phyloP scores from a whole-genome alignment of 129 eudicot species.

The Helichrysum umbraculigerum region DNA sequence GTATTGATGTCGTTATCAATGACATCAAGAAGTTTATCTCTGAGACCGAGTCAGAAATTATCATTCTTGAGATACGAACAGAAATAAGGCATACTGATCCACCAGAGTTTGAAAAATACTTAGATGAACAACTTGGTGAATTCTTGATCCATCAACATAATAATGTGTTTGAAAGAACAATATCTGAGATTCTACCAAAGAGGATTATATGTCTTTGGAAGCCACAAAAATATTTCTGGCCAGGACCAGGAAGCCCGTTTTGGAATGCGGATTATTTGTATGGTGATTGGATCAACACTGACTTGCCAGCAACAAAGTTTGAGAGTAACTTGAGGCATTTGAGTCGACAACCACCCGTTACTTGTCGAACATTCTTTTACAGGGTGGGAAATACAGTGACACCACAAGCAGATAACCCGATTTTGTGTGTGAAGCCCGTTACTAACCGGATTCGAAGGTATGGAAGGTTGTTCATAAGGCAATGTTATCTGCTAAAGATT shows the following conservation, averaged over 20 bases:
- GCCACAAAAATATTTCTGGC: constrained; percentile 45
- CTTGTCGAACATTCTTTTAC: not conserved
- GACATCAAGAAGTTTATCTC: constrained; percentile 65
- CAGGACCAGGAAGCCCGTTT: not conserved
- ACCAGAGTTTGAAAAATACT: constrained; percentile 68
- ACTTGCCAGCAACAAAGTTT: not conserved
- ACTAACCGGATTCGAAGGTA: not conserved
- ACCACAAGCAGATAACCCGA: constrained; percentile 1
- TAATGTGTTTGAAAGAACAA: constrained; percentile 58
- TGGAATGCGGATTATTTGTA: not conserved
- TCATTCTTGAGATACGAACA: constrained; percentile 80
- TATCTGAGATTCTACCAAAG: constrained; percentile 58
- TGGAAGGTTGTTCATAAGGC: not conserved
- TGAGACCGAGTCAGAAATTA: constrained; percentile 67
- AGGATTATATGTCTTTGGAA: constrained; percentile 85
- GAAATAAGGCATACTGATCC: constrained; percentile 84
- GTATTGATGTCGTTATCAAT: constrained; percentile 57
- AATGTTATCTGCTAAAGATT: not conserved
- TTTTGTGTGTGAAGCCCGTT: constrained; percentile 4
- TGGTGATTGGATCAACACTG: constrained; percentile 4
- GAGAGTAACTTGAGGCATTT: constrained; percentile 5
- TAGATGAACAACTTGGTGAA: constrained; percentile 68
- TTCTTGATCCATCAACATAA: constrained; percentile 73
- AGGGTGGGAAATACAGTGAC: constrained; percentile 11
- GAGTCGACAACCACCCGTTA: not conserved